Evolutionary conservation across 495 filamentous ascomycete genomes (phyloP), one percentile per base, ranked within the genome.

Genomic region (Podospora australis): DNA sequence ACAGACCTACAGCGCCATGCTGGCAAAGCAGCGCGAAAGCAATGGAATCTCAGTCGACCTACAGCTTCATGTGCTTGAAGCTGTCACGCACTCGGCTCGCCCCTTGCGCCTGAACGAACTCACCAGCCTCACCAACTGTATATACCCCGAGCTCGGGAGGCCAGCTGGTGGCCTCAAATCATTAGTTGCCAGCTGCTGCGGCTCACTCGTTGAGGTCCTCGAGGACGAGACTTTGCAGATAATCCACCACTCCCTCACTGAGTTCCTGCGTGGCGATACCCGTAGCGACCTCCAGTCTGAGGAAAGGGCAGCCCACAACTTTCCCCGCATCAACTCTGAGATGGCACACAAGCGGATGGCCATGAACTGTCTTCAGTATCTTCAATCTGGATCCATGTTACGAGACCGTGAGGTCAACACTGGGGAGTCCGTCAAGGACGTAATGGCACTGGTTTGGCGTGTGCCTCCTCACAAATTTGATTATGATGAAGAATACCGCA

Each of bases 171-270:
- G 16, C 30, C 32, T 30, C 30, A 56, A 52, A 30, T 26, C 38
- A 2, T 35, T 56, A 13, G 35, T 56, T 32, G 21, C 5, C 26
- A 40, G 20, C 25, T 60, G 45, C 46, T 74, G 70, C 57, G 75
- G 73, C 4, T 65, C 70, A 11, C 55, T 77, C 36, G 53, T 77
- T 0, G 67, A 76, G 48, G 58, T 77, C 23, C 53, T 70, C 3
- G 61, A 64, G 17, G 69, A 75, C 44, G 73, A 78, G 49, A 72
- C 68, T 0, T 56, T 78, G 14, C 63, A 53, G 10, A 58, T 76
- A 10, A 65, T 77, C 34, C 75, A 79, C 43, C 75, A 77, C 49
- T 76, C 74, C 22, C 70, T 78, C 34, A 74, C 73, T 11, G 75
- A 79, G 46, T 79, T 70, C 50, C 58, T 78, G n/a, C 40, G 54